Evolutionary conservation across 768 basidiomycete species (phyloP).

Genomic region (Rubroboletus satanas): DNA sequence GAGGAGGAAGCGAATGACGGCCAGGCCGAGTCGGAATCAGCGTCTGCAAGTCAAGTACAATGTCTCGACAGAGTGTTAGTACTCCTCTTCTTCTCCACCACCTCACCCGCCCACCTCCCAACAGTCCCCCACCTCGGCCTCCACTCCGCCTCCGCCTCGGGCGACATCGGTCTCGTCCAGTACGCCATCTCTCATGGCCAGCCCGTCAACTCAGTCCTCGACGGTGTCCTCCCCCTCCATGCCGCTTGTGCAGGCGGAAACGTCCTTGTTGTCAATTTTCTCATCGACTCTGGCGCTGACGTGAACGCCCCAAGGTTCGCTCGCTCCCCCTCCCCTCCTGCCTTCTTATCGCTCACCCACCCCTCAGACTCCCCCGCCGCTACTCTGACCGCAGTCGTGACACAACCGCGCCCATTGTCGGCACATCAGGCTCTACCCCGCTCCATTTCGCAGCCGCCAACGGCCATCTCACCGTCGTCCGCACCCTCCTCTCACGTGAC

Average conservation of each 20-base stretch:
- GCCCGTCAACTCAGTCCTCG: slow-evolving; percentile 92
- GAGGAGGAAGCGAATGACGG: slow-evolving; percentile 8
- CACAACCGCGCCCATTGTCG: slow-evolving; percentile 65
- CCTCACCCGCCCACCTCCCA: background rate
- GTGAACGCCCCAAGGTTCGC: slow-evolving; percentile 90
- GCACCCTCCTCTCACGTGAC: slow-evolving; percentile 77
- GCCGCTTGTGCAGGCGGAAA: slow-evolving; percentile 91
- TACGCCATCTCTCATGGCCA: slow-evolving; percentile 93
- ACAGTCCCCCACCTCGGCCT: slow-evolving; percentile 73
- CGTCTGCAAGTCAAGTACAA: slow-evolving; percentile 49
- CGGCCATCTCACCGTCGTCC: slow-evolving; percentile 76
- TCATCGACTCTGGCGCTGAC: slow-evolving; percentile 95
- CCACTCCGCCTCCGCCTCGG: slow-evolving; percentile 74
- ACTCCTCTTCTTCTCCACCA: background rate
- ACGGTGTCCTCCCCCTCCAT: slow-evolving; percentile 95
- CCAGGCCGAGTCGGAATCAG: slow-evolving; percentile 31
- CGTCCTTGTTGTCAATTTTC: slow-evolving; percentile 78
- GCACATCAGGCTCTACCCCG: slow-evolving; percentile 86
- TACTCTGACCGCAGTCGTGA: slow-evolving; percentile 71
- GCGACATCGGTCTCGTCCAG: slow-evolving; percentile 89
- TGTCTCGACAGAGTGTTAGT: slow-evolving; percentile 50
- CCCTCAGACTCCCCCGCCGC: slow-evolving; percentile 60
- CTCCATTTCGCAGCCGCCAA: slow-evolving; percentile 97
- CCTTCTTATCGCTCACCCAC: slow-evolving; percentile 8
- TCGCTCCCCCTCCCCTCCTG: slow-evolving; percentile 5